phyloP scores from a whole-genome alignment of 2,329 filamentous ascomycete species.

The Colletotrichum cuscutae region DNA sequence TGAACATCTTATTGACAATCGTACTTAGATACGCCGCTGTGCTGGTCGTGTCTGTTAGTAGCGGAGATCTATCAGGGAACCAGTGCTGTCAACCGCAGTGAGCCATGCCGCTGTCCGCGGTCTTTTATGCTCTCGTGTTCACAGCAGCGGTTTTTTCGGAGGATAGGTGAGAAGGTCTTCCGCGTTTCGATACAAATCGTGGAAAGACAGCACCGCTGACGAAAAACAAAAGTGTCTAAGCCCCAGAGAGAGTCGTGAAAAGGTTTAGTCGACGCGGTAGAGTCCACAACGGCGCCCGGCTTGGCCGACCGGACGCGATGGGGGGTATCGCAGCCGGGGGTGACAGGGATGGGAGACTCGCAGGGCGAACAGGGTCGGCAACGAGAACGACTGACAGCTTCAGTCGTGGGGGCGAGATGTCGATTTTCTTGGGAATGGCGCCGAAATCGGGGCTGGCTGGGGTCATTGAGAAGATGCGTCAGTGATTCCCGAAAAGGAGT shows the following conservation, averaged over 20 bases:
- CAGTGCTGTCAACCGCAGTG: neutral
- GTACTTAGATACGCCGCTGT: slow-evolving; percentile 30
- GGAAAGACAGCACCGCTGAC: neutral
- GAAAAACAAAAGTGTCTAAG: neutral
- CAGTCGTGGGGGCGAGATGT: neutral
- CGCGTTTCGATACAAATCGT: neutral
- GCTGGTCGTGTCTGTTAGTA: slow-evolving; percentile 29
- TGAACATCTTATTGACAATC: neutral
- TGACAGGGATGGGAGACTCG: neutral
- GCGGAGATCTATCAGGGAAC: neutral
- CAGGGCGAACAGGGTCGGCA: neutral
- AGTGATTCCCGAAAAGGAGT: neutral
- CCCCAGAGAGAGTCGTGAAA: neutral
- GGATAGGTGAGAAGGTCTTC: neutral
- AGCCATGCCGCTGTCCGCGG: neutral
- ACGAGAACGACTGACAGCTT: neutral
- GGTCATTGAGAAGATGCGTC: neutral
- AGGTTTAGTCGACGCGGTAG: slow-evolving; percentile 4
- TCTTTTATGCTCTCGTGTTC: neutral
- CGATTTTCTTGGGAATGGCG: neutral
- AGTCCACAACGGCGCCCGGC: slow-evolving; percentile 19
- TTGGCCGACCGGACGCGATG: slow-evolving; percentile 17
- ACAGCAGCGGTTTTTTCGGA: neutral
- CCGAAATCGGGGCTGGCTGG: slow-evolving; percentile 12
- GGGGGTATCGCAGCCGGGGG: slow-evolving; percentile 1